Base-by-base conservation (phyloP, 2,329 filamentous ascomycete species). In the Apiospora kogelbergensis region DNA sequence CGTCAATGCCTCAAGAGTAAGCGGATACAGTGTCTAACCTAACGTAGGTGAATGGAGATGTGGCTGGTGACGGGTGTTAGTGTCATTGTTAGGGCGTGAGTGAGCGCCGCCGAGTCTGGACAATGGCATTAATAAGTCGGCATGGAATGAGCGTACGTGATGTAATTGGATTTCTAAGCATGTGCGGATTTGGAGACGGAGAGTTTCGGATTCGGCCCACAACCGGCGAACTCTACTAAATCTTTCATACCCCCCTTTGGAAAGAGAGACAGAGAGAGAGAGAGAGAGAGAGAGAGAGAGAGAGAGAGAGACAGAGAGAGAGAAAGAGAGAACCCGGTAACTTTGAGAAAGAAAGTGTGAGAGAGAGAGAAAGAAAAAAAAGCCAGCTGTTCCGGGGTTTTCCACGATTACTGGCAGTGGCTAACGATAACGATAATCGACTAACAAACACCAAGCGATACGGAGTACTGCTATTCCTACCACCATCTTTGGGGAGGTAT, bases 101-200 rank as follows among this genome's bases (percentile, higher is more conserved):
- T 24, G 45, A 24, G 44, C 44, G 44, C 44, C 44, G n/a, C n/a
- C n/a, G n/a, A n/a, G n/a, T n/a, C n/a, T n/a, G n/a, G n/a, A n/a
- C n/a, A n/a, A 17, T n/a, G 15, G 6, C 48, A 30, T 60, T 33
- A 37, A 17, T 46, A 24, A 46, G n/a, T 46, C n/a, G n/a, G 22
- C 11, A 53, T 67, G 45, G 24, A 33, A 67, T 41, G 40, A 67
- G 20, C n/a, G 48, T 33, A 17, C 46, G 30, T 70, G 64, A 72
- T 70, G 68, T 67, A 72, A 71, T 67, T 74, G 76, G 72, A 78
- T 78, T 78, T 77, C 75, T 78, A 78, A 78, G 75, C 76, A 76
- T 69, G 68, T 68, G 72, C 71, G 73, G 72, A 45, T 71, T 72
- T 70, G 68, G 70, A 72, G 30, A 46, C 63, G 73, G 74, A 72